Percentiles rank a stretch among this genome's conserved stretches.
Conservation (phyloP, 1,284 basidiomycete genomes). For the Sphagnurus paluster region DNA sequence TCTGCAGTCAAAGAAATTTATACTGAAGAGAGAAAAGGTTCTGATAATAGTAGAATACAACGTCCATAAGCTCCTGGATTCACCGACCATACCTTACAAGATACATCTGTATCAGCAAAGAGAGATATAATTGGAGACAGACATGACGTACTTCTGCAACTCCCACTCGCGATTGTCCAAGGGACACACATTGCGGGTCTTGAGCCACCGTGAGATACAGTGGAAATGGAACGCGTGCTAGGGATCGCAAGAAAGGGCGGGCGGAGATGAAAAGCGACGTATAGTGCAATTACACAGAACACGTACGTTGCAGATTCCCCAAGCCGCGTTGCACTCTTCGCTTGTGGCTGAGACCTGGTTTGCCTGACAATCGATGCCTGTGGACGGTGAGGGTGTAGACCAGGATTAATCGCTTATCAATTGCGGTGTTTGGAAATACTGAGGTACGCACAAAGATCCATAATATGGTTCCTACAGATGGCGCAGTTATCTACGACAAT, state of each 20-base stretch:
- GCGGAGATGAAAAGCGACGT: no score
- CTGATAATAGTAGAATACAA: constrained; percentile 8
- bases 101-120: not conserved
- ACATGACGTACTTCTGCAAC: constrained; percentile 79
- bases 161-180: constrained; percentile 98
- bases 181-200: constrained; percentile 98
- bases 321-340: constrained; percentile 98
- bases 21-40: not conserved
- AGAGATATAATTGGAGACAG: not conserved
- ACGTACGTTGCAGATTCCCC: constrained; percentile 98
- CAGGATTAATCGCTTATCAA: constrained; percentile 8
- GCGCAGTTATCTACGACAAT: constrained; percentile 97
- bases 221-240: constrained; percentile 99
- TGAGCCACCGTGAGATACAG: constrained; percentile 99
- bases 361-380: constrained; percentile 99
- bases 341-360: constrained; percentile 96
- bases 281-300: no score
- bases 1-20: not conserved
- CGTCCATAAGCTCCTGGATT: not conserved
- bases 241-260: not conserved
- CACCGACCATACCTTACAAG: constrained; percentile 15
- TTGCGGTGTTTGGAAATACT: constrained; percentile 3
- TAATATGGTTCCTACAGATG: constrained; percentile 96
- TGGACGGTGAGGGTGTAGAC: not conserved
- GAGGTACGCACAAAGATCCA: constrained; percentile 90